Evolutionary conservation across 1,284 basidiomycete species (phyloP).

Genomic region (Stereum hirsutum): DNA sequence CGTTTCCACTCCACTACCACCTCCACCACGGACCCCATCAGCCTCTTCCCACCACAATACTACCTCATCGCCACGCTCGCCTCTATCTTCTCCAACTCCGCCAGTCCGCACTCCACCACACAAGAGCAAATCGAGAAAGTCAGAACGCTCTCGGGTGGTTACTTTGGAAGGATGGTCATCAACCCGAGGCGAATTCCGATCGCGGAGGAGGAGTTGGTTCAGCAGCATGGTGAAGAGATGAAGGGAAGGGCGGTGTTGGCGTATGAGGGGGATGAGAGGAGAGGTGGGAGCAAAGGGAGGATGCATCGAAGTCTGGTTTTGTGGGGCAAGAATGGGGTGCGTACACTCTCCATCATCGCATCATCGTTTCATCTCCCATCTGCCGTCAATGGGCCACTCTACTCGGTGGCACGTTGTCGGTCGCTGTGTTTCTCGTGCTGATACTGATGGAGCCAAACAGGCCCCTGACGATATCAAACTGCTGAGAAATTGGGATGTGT

Average conservation of each 20-base stretch:
- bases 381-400: not conserved
- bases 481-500: slow-evolving; percentile 47
- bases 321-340: slow-evolving; percentile 15
- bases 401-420: not conserved
- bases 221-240: slow-evolving; percentile 26
- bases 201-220: too few species aligned
- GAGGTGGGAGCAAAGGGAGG: slow-evolving; percentile 48
- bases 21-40: too few species aligned
- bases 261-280: slow-evolving; percentile 60
- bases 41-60: slow-evolving; percentile 63
- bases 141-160: slow-evolving; percentile 35
- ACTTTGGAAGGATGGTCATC: slow-evolving; percentile 52
- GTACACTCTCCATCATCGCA: not conserved
- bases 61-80: slow-evolving; percentile 56
- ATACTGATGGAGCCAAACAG: too few species aligned
- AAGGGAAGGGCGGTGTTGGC: slow-evolving; percentile 40
- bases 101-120: slow-evolving; percentile 20
- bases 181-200: slow-evolving; percentile 32
- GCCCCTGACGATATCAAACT: slow-evolving; percentile 23
- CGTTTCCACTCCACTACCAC: slow-evolving; percentile 37
- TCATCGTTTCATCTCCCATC: not conserved
- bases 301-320: slow-evolving; percentile 44
- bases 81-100: slow-evolving; percentile 34
- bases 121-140: slow-evolving; percentile 35
- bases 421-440: not conserved